Base-by-base conservation (phyloP, 371 early-diverging fungal genomes). In the Mortierella sp. region DNA sequence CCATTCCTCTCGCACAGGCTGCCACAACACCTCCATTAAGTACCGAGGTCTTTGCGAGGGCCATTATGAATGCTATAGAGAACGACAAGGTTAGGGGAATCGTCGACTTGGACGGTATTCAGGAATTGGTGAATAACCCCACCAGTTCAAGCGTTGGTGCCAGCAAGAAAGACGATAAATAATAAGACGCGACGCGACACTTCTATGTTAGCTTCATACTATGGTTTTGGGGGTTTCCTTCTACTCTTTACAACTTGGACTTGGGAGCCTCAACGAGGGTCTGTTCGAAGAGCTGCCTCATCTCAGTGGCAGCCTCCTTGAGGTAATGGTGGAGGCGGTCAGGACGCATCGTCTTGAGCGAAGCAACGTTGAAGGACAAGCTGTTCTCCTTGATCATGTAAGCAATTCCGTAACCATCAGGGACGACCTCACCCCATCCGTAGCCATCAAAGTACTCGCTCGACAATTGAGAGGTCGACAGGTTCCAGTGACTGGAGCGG, bases 391-490 rank as follows among this genome's bases (percentile, higher is more conserved):
- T 94, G 78, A 96, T 90, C 90, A 94, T 94, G 84, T 97, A 97
- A 16, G 97, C 96, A 68, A 89, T 70, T 47, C 95, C 96, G 74
- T 90, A 97, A 1, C 97, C 97, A 76, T 94, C 93, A 29, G 93
- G 89, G n/a, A 94, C 91, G 40, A 97, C 97, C 77, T 93, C 93
- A 54, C 95, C 95, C 95, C 96, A 97, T n/a, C 97, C 97, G 67
- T 95, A 97, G 52, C 92, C 91, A 60, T 89, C 87, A 82, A 93
- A 96, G 81, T 92, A 84, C 67, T 96, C 95, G 56, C 92, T 90
- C 16, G 93, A 83, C 56, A 97, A 85, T 80, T 97, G 96, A 28
- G 95, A 94, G 0, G 97, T 96, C 16, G 94, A 94, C 45, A 97
- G 73, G 64, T 85, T 90, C 97, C 97, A 97, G 77, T 94, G 93